Evolutionary conservation across 225 moss, liverwort and hornwort species (phyloP), one percentile per base, ranked within the genome.

Genomic region (Anthoceros angustus): DNA sequence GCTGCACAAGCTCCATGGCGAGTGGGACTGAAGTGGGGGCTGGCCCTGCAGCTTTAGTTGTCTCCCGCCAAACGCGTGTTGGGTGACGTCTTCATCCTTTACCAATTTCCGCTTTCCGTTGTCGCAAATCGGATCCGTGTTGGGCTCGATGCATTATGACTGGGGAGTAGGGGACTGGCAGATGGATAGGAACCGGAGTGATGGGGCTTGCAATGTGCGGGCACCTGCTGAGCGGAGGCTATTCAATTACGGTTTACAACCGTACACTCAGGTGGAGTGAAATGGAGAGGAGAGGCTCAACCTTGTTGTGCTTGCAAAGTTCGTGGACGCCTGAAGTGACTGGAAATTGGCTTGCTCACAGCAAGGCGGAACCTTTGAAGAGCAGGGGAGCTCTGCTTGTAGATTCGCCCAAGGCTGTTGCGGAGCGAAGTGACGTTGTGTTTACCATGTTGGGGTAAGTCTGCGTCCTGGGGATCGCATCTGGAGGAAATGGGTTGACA

Each of bases 141-240:
- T 32, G 32, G 32, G 32, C 45, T 55, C 7, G n/a, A 8, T 55
- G 7, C 8, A 55, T 7, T 55, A 55, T 55, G 55, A 55, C 6
- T 2, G n/a, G 18, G 12, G 14, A 55, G 18, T 55, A 23, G 32
- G 32, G 32, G 32, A 32, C 55, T 9, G 8, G n/a, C 55, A 55
- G 67, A 67, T 67, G 67, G 67, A 67, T 67, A 21, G 67, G 67
- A 9, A 42, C 14, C 12, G 67, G 67, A 46, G 67, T 67, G 18
- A 67, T 67, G 67, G 67, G 67, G 2, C 46, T 48, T 24, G 67
- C 43, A 12, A 67, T 67, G 67, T 48, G 67, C 41, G 46, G 42
- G 0, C 67, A 46, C 41, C 25, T 67, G 3, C 42, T 42, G 43
- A 26, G 25, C 15, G 45, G 42, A 41, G 67, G 67, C 25, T 67